Base-by-base conservation (phyloP, 768 basidiomycete species). In the Lyophyllum shimeji region DNA sequence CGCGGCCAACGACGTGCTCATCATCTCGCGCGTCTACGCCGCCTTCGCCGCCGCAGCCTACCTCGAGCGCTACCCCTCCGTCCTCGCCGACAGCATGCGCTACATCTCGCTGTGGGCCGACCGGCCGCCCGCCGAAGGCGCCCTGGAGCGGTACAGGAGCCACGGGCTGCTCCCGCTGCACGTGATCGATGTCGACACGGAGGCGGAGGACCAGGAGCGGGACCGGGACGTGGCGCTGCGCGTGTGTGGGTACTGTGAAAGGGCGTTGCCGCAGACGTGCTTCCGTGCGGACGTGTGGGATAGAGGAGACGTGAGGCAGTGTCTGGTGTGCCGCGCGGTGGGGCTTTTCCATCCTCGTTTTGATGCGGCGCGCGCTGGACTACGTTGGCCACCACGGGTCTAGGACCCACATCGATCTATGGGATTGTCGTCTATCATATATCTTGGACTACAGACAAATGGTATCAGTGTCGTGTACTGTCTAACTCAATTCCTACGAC, bases 51-150 rank as follows among this genome's bases (percentile, higher is more conserved):
- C 18, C 12, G 49, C 50, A 20, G 37, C 37, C 11, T 59, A 55
- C 46, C 46, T 58, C n/a, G n/a, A n/a, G n/a, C 42, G 6, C 34
- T 54, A 55, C 29, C 12, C 29, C 15, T 20, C 51, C 25, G 42
- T 52, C 12, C 24, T 29, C 7, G 39, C 23, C 7, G 58, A 59
- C 25, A 59, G 58, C 50, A 39, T 34, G 24, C 50, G 50, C 25
- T 59, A 59, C 33, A 31, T 55, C 50, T 47, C 54, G 9, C 29
- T 59, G 39, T 59, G 58, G 58, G 33, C 24, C 11, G 53, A 59
- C 50, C 34, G 24, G 44, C 39, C 29, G 31, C 54, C 50, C 23
- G 46, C 20, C 7, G 23, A n/a, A 24, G 23, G 40, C 24, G 50
- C 51, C 11, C 12, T 37, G 3, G 29, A 29, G 29, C 21, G 45